phyloP scores from a whole-genome alignment of 306 rosid genomes.

The Cicer bijugum region DNA sequence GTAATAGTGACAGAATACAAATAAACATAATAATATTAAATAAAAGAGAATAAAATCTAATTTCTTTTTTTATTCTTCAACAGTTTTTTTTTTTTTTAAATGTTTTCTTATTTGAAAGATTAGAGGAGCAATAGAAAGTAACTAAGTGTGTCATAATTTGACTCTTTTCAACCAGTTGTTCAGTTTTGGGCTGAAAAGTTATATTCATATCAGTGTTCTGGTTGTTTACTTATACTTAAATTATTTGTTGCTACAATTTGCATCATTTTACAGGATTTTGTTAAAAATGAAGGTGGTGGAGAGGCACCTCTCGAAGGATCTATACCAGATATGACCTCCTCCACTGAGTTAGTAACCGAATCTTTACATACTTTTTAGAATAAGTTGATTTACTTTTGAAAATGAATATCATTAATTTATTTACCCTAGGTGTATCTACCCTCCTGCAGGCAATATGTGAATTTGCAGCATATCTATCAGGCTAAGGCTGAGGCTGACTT shows the following conservation, averaged over 20 bases:
- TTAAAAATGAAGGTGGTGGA: conserved; percentile 86
- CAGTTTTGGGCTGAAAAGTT: conserved; percentile 32
- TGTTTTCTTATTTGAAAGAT: background rate
- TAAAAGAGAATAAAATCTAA: too few species aligned
- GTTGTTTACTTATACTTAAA: conserved; percentile 26
- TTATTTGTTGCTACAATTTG: conserved; percentile 38
- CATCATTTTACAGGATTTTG: conserved; percentile 70
- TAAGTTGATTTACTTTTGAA: conserved; percentile 24
- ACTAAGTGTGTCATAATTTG: background rate
- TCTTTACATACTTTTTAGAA: conserved; percentile 37
- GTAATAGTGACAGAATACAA: too few species aligned
- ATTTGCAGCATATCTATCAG: conserved; percentile 87
- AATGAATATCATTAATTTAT: conserved; percentile 35
- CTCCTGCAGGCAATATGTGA: conserved; percentile 75
- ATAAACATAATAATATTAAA: too few species aligned
- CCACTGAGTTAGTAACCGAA: conserved; percentile 77
- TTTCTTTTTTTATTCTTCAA: too few species aligned
- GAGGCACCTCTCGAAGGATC: conserved; percentile 97
- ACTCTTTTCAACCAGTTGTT: conserved; percentile 20
- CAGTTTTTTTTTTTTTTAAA: background rate
- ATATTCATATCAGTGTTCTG: conserved; percentile 28
- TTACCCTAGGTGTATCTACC: conserved; percentile 38
- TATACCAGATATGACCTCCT: conserved; percentile 98
- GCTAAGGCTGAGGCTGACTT: conserved; percentile 94
- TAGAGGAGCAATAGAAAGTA: conserved; percentile 26